Percentiles rank a stretch among this genome's conserved stretches.
phyloP scores from a whole-genome alignment of 768 basidiomycete species.

The Sarcodon aspratus region DNA sequence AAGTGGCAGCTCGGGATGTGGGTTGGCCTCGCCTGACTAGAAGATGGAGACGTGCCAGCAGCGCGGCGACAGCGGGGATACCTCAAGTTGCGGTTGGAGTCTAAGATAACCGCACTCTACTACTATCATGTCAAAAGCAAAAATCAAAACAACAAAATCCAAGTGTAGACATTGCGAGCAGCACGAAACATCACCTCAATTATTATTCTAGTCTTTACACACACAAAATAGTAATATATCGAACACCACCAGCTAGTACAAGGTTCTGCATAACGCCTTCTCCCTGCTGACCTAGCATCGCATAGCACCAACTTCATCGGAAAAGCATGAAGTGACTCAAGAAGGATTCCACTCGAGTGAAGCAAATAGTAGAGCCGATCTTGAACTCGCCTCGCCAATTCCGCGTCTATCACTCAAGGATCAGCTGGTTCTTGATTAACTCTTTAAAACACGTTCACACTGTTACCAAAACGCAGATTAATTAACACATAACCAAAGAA shows the following conservation, averaged over 20 bases:
- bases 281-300: constrained; percentile 59
- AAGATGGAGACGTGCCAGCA: no score
- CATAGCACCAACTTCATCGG: constrained; percentile 75
- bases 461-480: constrained; percentile 14
- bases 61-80: no score
- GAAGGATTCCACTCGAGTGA: constrained; percentile 63
- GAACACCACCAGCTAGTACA: constrained; percentile 24
- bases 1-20: no score
- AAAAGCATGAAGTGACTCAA: constrained; percentile 53
- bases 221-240: no score
- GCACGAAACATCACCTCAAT: no score
- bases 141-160: no score
- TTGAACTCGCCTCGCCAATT: constrained; percentile 72
- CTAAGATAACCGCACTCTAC: no score
- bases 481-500: constrained; percentile 1
- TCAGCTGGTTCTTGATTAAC: constrained; percentile 64
- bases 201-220: no score
- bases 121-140: no score
- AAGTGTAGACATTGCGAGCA: no score
- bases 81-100: no score
- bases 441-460: constrained; percentile 80
- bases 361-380: constrained; percentile 85
- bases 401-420: constrained; percentile 33
- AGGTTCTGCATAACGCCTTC: constrained; percentile 54
- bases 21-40: no score